Evolutionary conservation across 306 rosid species (phyloP), one percentile per base, ranked within the genome.

Genomic region (Prosopis cineraria): DNA sequence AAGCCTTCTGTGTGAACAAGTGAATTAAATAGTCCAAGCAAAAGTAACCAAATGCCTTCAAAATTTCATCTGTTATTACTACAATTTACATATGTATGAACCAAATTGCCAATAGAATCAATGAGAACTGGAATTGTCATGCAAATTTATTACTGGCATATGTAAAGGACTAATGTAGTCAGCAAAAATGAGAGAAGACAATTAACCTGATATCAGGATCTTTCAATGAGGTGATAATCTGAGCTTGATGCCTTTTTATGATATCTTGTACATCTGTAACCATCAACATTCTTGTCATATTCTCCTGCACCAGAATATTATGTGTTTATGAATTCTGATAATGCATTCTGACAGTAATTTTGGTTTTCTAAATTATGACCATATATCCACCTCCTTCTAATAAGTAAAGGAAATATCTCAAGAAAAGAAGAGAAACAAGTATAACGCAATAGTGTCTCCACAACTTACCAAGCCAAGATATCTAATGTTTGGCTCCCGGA

Each of bases 251-350:
- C 79, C 93, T 89, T 88, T 96, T 96, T 78, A 93, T 96, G 75
- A 93, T 91, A 87, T 96, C 99, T 93, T 96, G 99, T 85, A 96
- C 94, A 80, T 96, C 99, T 40, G 98, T 89, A 48, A 96, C 99
- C 99, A 96, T 86, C 87, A 96, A 83, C 99, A 96, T 96, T 83
- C 99, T 88, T 58, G 94, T 84, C 99, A 96, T 96, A 80, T 96
- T 96, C 88, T 96, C 98, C 99, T 96, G 90, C 91, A 90, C 59
- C 78, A 16, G 29, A 85, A 76, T 30, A 82, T 63, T 65, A 40
- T 45, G 74, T 70, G 63, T 73, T 77, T 71, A 86, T 37, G 67
- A 83, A 72, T 78, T 41, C 50, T 60, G 30, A 79, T 59, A 56
- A 71, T 27, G 69, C 78, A 68, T 44, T 78, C 55, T n/a, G 62